These are phyloP conservation scores for Anisogramma anomala DNA, from an alignment of 2,329 filamentous ascomycete species.

Conservation along the genomic window DNA sequence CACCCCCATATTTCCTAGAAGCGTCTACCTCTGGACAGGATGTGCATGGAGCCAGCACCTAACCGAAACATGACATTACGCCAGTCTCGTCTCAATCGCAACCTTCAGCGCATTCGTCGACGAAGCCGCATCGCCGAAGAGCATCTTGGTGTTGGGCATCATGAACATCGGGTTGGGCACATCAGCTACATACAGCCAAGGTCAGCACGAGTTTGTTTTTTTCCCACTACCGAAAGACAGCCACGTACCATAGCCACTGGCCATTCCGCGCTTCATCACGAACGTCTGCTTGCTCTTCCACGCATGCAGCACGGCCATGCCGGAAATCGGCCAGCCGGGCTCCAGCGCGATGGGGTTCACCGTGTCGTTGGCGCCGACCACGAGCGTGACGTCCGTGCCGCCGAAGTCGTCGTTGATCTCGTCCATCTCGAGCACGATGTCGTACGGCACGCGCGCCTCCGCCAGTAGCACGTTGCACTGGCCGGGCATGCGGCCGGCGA, in stretches of 20 bases:
- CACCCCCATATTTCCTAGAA: too few relatives aligned
- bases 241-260: slow-evolving; percentile 66
- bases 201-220: slow-evolving; percentile 1
- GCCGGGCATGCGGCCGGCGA: slow-evolving; percentile 84
- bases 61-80: too few relatives aligned
- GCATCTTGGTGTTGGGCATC: slow-evolving; percentile 80
- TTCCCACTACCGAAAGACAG: neutral
- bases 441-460: slow-evolving; percentile 79
- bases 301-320: slow-evolving; percentile 84
- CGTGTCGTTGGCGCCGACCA: slow-evolving; percentile 87
- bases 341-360: slow-evolving; percentile 85
- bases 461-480: slow-evolving; percentile 87
- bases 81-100: neutral
- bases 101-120: neutral
- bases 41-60: too few relatives aligned
- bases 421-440: slow-evolving; percentile 90
- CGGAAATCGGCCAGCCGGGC: slow-evolving; percentile 71
- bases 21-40: too few relatives aligned
- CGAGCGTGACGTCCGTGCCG: slow-evolving; percentile 75
- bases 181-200: slow-evolving; percentile 44
- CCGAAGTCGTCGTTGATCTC: slow-evolving; percentile 89
- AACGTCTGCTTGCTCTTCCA: slow-evolving; percentile 93
- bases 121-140: slow-evolving; percentile 66
- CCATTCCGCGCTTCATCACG: slow-evolving; percentile 87
- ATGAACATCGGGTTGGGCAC: slow-evolving; percentile 91